Evolutionary conservation across 805 yeast species (phyloP), one percentile per base, ranked within the genome.

Genomic region (Yarrowia bubula): DNA sequence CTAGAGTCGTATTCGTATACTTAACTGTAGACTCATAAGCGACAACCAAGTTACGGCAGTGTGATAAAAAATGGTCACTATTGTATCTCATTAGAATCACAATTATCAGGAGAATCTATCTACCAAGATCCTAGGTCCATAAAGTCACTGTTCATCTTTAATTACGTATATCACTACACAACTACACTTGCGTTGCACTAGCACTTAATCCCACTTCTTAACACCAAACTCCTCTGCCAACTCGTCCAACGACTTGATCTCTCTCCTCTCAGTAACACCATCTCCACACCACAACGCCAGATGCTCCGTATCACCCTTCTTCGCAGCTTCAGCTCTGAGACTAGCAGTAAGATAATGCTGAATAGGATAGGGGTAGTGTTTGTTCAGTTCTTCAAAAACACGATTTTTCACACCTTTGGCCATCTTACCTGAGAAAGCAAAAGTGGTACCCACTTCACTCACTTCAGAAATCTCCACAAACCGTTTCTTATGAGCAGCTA

Each of bases 231-330:
- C 61, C 37, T n/a, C 9, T 7, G 61, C 61, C 37, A 55, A 39
- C 37, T 55, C 61, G 8, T 39, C 47, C 37, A 55, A 13, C 8
- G 38, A 15, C 47, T 41, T 55, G 4, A 55, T 3, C 15, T 38
- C 46, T 2, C 5, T 33, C n/a, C 64, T 18, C 38, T 58, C 28
- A 2, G 37, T 35, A 10, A 43, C 64, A 18, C 64, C 64, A 35
- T 58, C 64, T 32, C 64, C 64, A 18, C 51, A 43, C 64, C 64
- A 58, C 51, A 58, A 33, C 4, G 64, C 39, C 9, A 58, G n/a
- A 28, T 33, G 28, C n/a, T 58, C 51, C 0, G 7, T 22, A 2
- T 42, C 18, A 7, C 33, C 35, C 15, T 18, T 17, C 2, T 47
- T 44, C 3, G 50, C 64, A 9, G 64, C 51, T 22, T 58, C 51